Percentiles rank a stretch among this genome's conserved stretches.
These are phyloP conservation scores for Xylaria sp. DNA, from an alignment of 2,329 filamentous ascomycete genomes.

Conservation along the genomic window DNA sequence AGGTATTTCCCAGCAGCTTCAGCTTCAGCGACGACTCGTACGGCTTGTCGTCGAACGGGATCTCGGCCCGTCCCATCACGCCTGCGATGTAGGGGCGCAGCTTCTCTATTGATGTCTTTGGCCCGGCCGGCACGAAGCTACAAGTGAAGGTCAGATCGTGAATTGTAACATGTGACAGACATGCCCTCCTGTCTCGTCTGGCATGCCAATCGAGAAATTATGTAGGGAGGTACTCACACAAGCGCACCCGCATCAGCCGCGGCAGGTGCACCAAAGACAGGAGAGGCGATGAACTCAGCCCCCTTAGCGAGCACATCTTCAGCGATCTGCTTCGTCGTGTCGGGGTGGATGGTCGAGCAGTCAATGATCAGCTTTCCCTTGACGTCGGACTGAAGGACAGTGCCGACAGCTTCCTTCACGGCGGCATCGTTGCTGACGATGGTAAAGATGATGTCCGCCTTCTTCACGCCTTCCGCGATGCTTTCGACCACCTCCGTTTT, in stretches of 20 bases:
- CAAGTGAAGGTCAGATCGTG: background rate
- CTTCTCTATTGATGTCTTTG: slow-evolving; percentile 64
- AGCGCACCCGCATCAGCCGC: slow-evolving; percentile 72
- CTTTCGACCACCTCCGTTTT: slow-evolving; percentile 72
- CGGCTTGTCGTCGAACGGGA: slow-evolving; percentile 54
- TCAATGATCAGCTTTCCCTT: slow-evolving; percentile 84
- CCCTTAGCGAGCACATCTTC: slow-evolving; percentile 66
- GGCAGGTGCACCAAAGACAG: slow-evolving; percentile 71
- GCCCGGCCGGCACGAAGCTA: slow-evolving; percentile 71
- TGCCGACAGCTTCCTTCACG: slow-evolving; percentile 69
- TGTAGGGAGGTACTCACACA: slow-evolving; percentile 51
- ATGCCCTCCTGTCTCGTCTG: background rate
- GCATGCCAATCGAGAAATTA: background rate
- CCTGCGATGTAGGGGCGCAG: slow-evolving; percentile 72
- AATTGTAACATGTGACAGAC: background rate
- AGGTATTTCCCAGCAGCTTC: slow-evolving; percentile 88
- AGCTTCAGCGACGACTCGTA: slow-evolving; percentile 70
- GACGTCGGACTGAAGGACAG: slow-evolving; percentile 66
- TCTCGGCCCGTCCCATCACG: slow-evolving; percentile 71
- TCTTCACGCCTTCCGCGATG: slow-evolving; percentile 72
- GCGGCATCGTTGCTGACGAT: slow-evolving; percentile 83
- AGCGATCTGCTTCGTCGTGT: slow-evolving; percentile 76
- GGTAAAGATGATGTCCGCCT: slow-evolving; percentile 82
- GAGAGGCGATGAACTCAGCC: slow-evolving; percentile 78
- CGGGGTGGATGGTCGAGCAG: slow-evolving; percentile 87